Conservation (phyloP, 2,329 filamentous ascomycete genomes). For the Colletotrichum sp. region DNA sequence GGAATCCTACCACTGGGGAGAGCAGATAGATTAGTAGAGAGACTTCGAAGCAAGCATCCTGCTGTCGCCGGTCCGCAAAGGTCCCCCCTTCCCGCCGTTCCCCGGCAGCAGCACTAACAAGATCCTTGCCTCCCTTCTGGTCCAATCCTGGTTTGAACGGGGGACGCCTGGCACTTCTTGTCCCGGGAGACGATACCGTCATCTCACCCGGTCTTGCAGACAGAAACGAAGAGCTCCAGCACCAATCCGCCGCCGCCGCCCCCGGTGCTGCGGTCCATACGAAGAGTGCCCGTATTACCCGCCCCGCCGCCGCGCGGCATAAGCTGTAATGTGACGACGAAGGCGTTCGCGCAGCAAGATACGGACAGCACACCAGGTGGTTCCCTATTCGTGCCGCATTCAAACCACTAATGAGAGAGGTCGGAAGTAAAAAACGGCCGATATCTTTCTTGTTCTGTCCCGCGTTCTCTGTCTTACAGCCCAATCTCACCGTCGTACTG, state of each 20-base stretch:
- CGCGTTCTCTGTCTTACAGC: background rate
- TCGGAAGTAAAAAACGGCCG: background rate
- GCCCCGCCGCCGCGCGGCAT: background rate
- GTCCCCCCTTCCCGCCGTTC: background rate
- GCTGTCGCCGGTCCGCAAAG: background rate
- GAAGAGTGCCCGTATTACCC: background rate
- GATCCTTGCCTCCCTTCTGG: background rate
- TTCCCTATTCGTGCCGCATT: background rate
- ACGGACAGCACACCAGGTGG: background rate
- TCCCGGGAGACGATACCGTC: background rate
- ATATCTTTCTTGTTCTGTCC: background rate
- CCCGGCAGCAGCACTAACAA: background rate
- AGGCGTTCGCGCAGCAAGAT: background rate
- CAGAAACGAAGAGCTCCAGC: background rate
- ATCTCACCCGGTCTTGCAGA: background rate
- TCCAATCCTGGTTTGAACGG: background rate
- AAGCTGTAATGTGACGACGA: background rate
- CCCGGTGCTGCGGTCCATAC: background rate
- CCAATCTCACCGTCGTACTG: background rate
- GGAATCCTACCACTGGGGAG: background rate
- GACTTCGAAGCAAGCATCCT: background rate
- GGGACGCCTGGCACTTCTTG: background rate
- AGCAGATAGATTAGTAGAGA: background rate
- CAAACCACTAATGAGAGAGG: background rate
- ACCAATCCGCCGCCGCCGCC: background rate